Conservation (phyloP, 2,329 filamentous ascomycete genomes). For the Fusarium sp. region DNA sequence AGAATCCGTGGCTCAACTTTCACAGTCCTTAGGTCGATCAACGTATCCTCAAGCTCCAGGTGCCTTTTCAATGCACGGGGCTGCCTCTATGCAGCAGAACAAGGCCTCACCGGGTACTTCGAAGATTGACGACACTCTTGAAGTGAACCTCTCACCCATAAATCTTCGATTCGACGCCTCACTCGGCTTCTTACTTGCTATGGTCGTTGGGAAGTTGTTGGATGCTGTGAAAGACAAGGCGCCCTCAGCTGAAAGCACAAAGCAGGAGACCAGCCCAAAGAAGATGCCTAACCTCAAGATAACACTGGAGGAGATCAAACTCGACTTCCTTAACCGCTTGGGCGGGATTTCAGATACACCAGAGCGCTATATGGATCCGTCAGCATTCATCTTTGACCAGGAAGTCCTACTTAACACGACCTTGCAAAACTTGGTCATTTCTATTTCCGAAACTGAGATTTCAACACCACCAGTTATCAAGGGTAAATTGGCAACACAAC, state of each 20-base stretch:
- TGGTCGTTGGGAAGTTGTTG: constrained; percentile 63
- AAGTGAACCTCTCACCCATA: constrained; percentile 65
- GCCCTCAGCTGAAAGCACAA: constrained; percentile 5
- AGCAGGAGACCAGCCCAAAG: constrained; percentile 27
- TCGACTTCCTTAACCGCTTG: constrained; percentile 68
- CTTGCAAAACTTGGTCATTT: constrained; percentile 58
- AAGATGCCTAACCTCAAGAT: constrained; percentile 58
- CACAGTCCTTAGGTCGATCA: constrained; percentile 54
- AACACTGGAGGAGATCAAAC: constrained; percentile 61
- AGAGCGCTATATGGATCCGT: constrained; percentile 58
- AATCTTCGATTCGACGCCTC: constrained; percentile 68
- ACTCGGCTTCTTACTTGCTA: constrained; percentile 66
- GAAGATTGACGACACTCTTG: constrained; percentile 52
- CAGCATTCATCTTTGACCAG: constrained; percentile 56
- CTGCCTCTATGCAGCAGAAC: constrained; percentile 17
- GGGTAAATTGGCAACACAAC: constrained; percentile 45
- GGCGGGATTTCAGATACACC: constrained; percentile 64
- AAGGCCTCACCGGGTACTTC: constrained; percentile 2
- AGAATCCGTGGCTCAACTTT: constrained; percentile 47
- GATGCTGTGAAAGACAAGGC: constrained; percentile 55
- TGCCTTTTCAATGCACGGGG: constrained; percentile 66
- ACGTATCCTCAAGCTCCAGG: constrained; percentile 68
- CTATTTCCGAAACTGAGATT: constrained; percentile 41
- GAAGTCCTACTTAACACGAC: constrained; percentile 66
- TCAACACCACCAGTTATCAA: constrained; percentile 18